A percentile compares a stretch with the other conserved stretches of the same genome.
phyloP scores from a whole-genome alignment of 306 rosid species.

The cucumber (Cucumis sativus) region Cucumber_9930_V3 NC_026657.2:25734001-25734500 shows the following conservation, averaged over 20 bases:
- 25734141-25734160: background rate
- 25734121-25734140: background rate
- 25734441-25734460: background rate
- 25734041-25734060: background rate
- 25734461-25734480: background rate
- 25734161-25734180: background rate
- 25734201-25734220: background rate
- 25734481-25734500: no score
- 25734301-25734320: no score
- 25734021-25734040: background rate
- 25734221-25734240: background rate
- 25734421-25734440: background rate
- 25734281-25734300: no score
- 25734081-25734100: background rate
- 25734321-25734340: no score
- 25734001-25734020: background rate
- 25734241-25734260: no score
- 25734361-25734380: background rate
- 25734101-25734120: background rate
- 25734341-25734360: background rate
- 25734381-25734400: background rate
- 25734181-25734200: background rate
- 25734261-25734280: no score
- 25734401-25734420: background rate
- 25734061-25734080: background rate